Conservation (phyloP, 2,329 filamentous ascomycete species). For the Cordyceps cateniannulata region DNA sequence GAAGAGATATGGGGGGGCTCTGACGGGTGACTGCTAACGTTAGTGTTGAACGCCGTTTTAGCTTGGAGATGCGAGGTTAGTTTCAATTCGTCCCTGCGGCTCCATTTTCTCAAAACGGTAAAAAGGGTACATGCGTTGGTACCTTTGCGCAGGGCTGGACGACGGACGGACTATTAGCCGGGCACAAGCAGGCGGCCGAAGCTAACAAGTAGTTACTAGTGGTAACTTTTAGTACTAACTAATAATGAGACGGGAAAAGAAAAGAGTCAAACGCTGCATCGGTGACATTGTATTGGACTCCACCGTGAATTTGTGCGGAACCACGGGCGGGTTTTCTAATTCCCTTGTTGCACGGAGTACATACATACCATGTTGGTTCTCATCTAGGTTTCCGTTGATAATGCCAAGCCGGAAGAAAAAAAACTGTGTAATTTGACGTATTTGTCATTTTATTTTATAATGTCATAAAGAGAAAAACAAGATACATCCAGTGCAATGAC, state of each 20-base stretch:
- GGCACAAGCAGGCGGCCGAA: too few species aligned
- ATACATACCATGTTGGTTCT: not conserved
- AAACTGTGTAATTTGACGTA: too few species aligned
- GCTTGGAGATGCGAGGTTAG: not conserved
- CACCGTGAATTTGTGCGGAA: not conserved
- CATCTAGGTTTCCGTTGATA: not conserved
- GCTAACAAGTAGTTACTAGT: too few species aligned
- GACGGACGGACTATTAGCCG: too few species aligned
- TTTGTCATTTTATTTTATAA: too few species aligned
- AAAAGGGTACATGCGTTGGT: not conserved
- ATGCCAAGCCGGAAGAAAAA: not conserved
- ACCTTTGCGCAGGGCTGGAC: not conserved
- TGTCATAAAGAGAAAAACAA: not conserved
- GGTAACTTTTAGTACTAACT: too few species aligned
- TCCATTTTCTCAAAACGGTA: not conserved
- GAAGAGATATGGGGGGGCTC: not conserved
- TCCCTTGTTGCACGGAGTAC: not conserved
- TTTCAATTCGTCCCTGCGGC: not conserved
- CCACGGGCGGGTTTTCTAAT: not conserved
- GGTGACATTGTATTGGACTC: not conserved
- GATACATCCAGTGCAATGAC: too few species aligned
- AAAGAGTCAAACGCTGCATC: not conserved
- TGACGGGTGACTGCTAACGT: too few species aligned
- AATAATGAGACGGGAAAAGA: not conserved
- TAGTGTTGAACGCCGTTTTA: not conserved